A percentile compares a stretch with the other conserved stretches of the same genome.
phyloP scores from a whole-genome alignment of 2,329 filamentous ascomycete genomes.

The Sporothrix dimorphospora region DNA sequence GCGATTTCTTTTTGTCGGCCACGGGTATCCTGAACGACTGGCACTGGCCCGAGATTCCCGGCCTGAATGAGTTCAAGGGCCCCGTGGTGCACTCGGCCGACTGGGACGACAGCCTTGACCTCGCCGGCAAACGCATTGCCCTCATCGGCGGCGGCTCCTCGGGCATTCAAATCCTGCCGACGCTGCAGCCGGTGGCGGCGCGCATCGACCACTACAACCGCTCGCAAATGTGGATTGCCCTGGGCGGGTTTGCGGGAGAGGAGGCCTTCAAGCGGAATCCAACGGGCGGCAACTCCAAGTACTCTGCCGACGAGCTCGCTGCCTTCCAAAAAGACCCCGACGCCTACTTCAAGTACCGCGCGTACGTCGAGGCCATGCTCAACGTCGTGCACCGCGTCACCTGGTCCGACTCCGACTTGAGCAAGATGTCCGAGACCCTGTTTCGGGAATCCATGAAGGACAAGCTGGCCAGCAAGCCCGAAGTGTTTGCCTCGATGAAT shows the following conservation, averaged over 20 bases:
- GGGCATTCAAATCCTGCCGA: constrained; percentile 39
- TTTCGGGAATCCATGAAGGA: constrained; percentile 25
- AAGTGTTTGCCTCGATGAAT: constrained; percentile 45
- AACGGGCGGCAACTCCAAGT: constrained; percentile 16
- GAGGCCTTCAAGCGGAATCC: constrained; percentile 24
- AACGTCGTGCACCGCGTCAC: constrained; percentile 40
- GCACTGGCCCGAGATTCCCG: constrained; percentile 39
- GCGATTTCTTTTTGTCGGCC: constrained; percentile 33
- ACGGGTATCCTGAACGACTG: constrained; percentile 35
- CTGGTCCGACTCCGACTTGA: constrained; percentile 35
- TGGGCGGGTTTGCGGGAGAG: constrained; percentile 22
- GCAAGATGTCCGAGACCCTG: constrained; percentile 26
- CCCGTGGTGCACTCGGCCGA: constrained; percentile 38
- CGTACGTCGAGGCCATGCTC: constrained; percentile 52
- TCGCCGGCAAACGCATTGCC: constrained; percentile 37
- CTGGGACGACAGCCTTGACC: constrained; percentile 36
- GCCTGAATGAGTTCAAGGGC: constrained; percentile 41
- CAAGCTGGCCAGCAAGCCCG: constrained; percentile 40
- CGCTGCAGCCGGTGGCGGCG: constrained; percentile 29
- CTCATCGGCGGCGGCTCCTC: constrained; percentile 42
- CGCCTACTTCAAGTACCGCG: constrained; percentile 56
- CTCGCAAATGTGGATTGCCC: constrained; percentile 37
- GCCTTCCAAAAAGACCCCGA: constrained; percentile 55
- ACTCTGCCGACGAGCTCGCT: constrained; percentile 50
- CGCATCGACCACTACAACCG: constrained; percentile 41